These are phyloP conservation scores for Leishmania amazonensis DNA, from an alignment of 208 protist species.

Conservation along the genomic window DNA sequence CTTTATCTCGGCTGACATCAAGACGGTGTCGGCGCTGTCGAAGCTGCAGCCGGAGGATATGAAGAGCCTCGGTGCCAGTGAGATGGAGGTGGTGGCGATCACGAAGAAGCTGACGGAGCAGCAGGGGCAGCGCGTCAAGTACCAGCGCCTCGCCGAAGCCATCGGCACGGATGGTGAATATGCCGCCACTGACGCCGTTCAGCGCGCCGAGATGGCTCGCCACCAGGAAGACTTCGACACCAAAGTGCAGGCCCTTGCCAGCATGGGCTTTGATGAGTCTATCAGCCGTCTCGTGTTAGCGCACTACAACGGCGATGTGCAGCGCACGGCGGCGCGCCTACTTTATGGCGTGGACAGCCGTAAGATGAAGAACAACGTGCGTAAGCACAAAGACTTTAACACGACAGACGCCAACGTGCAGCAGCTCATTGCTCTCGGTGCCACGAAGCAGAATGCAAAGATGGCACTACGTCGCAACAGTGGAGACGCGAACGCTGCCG, in stretches of 20 bases:
- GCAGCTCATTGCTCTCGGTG: slow-evolving; percentile 76
- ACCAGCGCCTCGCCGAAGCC: slow-evolving; percentile 55
- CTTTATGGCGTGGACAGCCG: slow-evolving; percentile 52
- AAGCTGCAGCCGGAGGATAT: slow-evolving; percentile 58
- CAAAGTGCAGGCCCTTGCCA: slow-evolving; percentile 47
- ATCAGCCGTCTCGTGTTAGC: slow-evolving; percentile 57
- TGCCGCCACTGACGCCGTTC: slow-evolving; percentile 34
- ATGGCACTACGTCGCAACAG: slow-evolving; percentile 58
- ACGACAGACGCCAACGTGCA: slow-evolving; percentile 69
- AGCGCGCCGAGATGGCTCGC: slow-evolving; percentile 28
- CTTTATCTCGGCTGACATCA: slow-evolving; percentile 64
- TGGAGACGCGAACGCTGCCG: slow-evolving; percentile 63
- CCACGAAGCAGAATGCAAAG: slow-evolving; percentile 69
- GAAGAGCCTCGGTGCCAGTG: slow-evolving; percentile 58
- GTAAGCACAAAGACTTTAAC: slow-evolving; percentile 67
- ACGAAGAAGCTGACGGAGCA: slow-evolving; percentile 51
- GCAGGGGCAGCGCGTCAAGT: slow-evolving; percentile 51
- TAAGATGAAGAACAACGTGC: slow-evolving; percentile 46
- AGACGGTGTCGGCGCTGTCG: slow-evolving; percentile 54
- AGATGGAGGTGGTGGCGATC: slow-evolving; percentile 68
- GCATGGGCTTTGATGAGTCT: slow-evolving; percentile 62
- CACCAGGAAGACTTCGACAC: slow-evolving; percentile 54
- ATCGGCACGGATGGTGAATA: slow-evolving; percentile 53
- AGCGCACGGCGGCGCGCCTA: slow-evolving; percentile 64
- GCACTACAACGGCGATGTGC: slow-evolving; percentile 82